Base-by-base conservation (phyloP, 768 basidiomycete species). In the Leccinum rimulosum region DNA sequence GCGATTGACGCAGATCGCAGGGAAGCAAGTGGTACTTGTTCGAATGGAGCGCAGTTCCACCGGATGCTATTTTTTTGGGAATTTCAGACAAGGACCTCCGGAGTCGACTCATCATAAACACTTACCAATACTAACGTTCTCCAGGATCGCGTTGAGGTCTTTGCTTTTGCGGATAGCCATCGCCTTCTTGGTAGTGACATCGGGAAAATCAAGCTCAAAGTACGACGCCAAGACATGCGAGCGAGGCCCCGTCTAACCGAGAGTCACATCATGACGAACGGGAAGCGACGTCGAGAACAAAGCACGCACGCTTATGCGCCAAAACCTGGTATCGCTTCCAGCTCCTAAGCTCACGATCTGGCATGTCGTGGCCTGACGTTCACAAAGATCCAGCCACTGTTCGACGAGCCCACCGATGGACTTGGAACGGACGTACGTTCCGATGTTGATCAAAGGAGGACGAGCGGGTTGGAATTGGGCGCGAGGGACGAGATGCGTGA, bases 281-380 rank as follows among this genome's bases (percentile, higher is more conserved):
- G 63, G 56, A 47, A 19, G 31, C 40, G 12, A 38, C 22, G 56
- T 25, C 35, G 40, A 54, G 52, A 50, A 27, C n/a, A 22, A 56
- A 49, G 45, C 47, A 58, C 89, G 76, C 76, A 93, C 93, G 77
- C 80, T 82, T 66, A 96, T 77, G 57, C 95, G 80, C 95, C 96
- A 99, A 71, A 91, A 98, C 55, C 97, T 79, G 3, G 94, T 94
- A 75, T 99, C 97, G 66, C 93, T 98, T 25, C 97, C 97, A 2
- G 95, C 90, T 0, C 97, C 97, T 31, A 98, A 73, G 73, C 92
- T 96, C n/a, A 98, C 83, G 55, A 98, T 87, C 78, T 98, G 97
- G 63, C 84, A 87, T 58, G 70, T 70, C 60, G 73, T 79, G n/a
- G 74, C 79, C 9, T 76, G 76, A 22, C 66, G 68, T 45, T 72